Evolutionary conservation across 163 green algal genomes (phyloP), one percentile per base, ranked within the genome.

Genomic region (Volvox carteri): DNA sequence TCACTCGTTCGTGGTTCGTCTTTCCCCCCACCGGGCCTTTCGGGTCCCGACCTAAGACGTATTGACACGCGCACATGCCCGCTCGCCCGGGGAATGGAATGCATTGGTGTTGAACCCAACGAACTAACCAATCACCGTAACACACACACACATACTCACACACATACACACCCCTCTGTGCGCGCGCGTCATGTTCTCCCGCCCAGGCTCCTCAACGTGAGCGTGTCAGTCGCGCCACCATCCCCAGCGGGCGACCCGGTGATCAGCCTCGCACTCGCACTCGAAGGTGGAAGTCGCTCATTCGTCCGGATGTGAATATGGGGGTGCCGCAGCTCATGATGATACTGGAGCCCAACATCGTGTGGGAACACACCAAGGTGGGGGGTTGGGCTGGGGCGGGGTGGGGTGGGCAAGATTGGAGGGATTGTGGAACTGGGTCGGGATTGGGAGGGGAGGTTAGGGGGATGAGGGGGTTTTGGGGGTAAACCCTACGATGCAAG

Each of bases 311-410:
- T 37, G 41, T 91, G 25, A 95, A 95, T 78, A 86, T 95, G 87
- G 92, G 92, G 1, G 92, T 96, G 35, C 93, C 93, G 0, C 90
- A 92, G 75, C 90, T 96, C 21, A 92, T 96, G 89, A 90, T 92
- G 89, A 90, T 96, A 14, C 77, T 96, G 58, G 92, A 96, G 88
- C 93, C 93, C 23, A 96, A 95, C 46, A 77, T 96, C 0, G 93
- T 96, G n/a, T 96, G 93, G 93, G 84, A 92, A 21, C 92, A 95
- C 78, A 84, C 76, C 30, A 80, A 90, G 60, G 91, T 89, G n/a
- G 0, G 48, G 35, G 16, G 0, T 12, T 0, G 76, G 25, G 46
- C 1, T 14, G 28, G 1, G 75, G 28, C 37, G 73, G 42, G 19
- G 42, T 21, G 1, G 1, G 9, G 37, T 21, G 33, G 70, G 4